Evolutionary conservation across 768 basidiomycete genomes (phyloP).

Genomic region (Suillus occidentalis): DNA sequence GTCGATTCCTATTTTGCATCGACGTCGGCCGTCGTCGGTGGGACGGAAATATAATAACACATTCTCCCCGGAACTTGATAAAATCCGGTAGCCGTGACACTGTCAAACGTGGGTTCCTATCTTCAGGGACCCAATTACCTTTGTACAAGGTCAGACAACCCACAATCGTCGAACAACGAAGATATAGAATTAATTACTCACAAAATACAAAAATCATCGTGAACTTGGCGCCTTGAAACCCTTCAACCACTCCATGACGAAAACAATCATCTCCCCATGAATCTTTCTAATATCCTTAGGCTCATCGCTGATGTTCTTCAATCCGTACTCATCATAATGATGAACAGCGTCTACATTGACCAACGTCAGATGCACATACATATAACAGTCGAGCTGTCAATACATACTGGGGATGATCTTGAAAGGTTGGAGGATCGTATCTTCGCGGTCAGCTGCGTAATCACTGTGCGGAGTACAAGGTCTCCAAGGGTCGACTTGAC

Average conservation of each 20-base stretch:
- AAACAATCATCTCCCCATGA: conserved; percentile 76
- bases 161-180: neutral
- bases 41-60: neutral
- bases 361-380: neutral
- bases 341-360: conserved; percentile 62
- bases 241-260: conserved; percentile 75
- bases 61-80: neutral
- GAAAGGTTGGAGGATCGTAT: conserved; percentile 77
- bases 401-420: conserved; percentile 81
- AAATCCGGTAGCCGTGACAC: neutral
- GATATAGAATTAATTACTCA: neutral
- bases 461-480: conserved; percentile 82
- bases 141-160: neutral
- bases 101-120: neutral
- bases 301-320: conserved; percentile 57
- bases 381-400: neutral
- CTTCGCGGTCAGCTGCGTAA: conserved; percentile 64
- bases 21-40: neutral
- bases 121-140: neutral
- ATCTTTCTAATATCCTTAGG: conserved; percentile 78
- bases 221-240: conserved; percentile 31
- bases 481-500: conserved; percentile 84
- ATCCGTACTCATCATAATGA: conserved; percentile 71
- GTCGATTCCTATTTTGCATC: neutral
- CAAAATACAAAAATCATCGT: neutral